These are phyloP conservation scores for Symbiodinium pilosum DNA, from an alignment of 73 alveolate genomes.

Conservation along the genomic window DNA sequence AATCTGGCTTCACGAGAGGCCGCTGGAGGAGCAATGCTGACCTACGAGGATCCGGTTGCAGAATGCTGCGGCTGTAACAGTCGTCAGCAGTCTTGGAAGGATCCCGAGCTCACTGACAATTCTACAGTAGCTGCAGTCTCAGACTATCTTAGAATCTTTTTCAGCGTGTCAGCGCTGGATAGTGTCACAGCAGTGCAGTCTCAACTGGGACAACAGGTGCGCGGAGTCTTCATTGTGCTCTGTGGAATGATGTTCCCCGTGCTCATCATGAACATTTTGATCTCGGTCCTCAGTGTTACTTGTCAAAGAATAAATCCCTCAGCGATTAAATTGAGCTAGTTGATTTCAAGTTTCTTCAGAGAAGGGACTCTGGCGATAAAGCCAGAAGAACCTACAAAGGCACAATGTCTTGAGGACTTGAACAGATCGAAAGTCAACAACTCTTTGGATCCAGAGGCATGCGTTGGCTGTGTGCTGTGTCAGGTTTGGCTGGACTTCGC, in stretches of 20 bases:
- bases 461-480: background rate
- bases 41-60: background rate
- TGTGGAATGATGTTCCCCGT: slow-evolving; percentile 89
- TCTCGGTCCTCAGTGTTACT: slow-evolving; percentile 54
- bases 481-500: slow-evolving; percentile 78
- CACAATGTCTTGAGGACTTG: background rate
- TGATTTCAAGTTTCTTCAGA: no score
- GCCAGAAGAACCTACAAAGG: no score
- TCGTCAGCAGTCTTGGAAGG: background rate
- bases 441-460: background rate
- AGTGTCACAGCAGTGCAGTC: no score
- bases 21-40: background rate
- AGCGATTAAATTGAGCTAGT: background rate
- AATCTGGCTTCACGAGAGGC: no score
- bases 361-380: no score
- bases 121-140: slow-evolving; percentile 36
- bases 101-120: slow-evolving; percentile 69
- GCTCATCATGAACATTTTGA: slow-evolving; percentile 83
- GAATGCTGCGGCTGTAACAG: background rate
- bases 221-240: slow-evolving; percentile 63
- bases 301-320: background rate
- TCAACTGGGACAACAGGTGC: slow-evolving; percentile 7
- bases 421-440: background rate
- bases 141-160: background rate
- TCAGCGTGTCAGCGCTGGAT: no score